Conservation (phyloP, 1,139 yeast genomes). For the Pichia sp. region DNA sequence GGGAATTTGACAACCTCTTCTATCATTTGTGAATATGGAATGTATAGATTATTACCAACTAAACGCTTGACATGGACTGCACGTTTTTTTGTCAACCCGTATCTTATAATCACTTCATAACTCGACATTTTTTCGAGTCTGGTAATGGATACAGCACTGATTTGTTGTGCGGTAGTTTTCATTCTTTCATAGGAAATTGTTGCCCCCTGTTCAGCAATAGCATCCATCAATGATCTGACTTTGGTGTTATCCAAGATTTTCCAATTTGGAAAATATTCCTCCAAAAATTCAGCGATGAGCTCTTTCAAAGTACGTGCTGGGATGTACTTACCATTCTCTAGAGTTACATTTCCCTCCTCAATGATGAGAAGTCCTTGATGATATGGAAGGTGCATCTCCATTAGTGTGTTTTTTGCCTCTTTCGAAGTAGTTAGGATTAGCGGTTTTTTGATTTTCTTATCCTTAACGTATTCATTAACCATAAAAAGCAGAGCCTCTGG, state of each 20-base stretch:
- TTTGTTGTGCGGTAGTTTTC: constrained; percentile 5
- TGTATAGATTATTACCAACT: constrained; percentile 4
- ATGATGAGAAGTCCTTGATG: no score
- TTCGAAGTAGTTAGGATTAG: no score
- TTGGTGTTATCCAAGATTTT: background rate
- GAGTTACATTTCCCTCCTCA: no score
- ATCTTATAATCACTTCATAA: constrained; percentile 3
- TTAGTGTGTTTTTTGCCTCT: no score
- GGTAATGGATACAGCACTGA: constrained; percentile 1
- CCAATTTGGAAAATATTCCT: constrained; percentile 1
- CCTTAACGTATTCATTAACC: no score
- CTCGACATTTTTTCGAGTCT: constrained; percentile 1
- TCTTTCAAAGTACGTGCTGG: constrained; percentile 5
- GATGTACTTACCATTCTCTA: no score
- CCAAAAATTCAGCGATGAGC: constrained; percentile 3
- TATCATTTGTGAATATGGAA: constrained; percentile 3
- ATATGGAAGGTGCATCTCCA: no score
- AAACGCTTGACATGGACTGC: constrained; percentile 1
- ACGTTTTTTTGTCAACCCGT: constrained; percentile 3
- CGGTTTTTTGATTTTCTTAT: no score
- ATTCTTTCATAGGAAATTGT: constrained; percentile 3
- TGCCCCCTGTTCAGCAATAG: background rate
- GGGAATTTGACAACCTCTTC: constrained; percentile 1
- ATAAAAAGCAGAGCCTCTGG: no score
- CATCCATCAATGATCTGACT: background rate